Base-by-base conservation (phyloP, 805 yeast genomes). In the Metschnikowia lochheadii region DNA sequence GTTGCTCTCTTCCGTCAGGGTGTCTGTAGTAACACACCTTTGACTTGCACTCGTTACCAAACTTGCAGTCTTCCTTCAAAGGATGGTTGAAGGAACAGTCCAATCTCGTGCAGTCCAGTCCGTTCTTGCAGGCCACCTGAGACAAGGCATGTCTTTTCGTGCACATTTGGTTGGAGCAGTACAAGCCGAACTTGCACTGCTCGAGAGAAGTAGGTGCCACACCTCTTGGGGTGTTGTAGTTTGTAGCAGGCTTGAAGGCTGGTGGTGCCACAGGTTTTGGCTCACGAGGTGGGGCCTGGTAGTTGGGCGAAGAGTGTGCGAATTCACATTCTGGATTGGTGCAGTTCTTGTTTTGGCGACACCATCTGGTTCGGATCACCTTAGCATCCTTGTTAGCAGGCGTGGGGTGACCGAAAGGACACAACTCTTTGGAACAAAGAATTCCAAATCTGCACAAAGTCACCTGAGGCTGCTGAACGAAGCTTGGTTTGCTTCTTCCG, bases 401-500 rank as follows among this genome's bases (percentile, higher is more conserved):
- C 0, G 96, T 88, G 41, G 97, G 96, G 64, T 90, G 97, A 23
- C 90, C 96, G 71, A 84, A 89, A 29, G 90, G 89, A 72, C 97
- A 90, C 54, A 81, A 69, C 54, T 83, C 89, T 61, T 87, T 87
- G 21, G 87, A 75, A 68, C 97, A 90, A 37, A 81, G 66, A 21
- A 77, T 73, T 44, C 92, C 94, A 67, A 81, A 90, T 64, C 86
- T 87, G 73, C 97, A 90, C 35, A 85, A 62, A 36, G 74, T 65
- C 56, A 70, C 74, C 20, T 72, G 62, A 49, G 70, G 71, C 44
- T 50, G 45, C 31, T 33, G 48, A 20, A 33, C 40, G 17, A 45
- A 43, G 34, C 38, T 50, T 43, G 61, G 65, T 39, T 60, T 62
- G 57, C 68, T 75, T 56, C 76, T 74, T 55, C 77, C 78, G 46